Evolutionary conservation across 176 grass and related monocot species (phyloP).

Genomic region (Zoysia japonica): DNA sequence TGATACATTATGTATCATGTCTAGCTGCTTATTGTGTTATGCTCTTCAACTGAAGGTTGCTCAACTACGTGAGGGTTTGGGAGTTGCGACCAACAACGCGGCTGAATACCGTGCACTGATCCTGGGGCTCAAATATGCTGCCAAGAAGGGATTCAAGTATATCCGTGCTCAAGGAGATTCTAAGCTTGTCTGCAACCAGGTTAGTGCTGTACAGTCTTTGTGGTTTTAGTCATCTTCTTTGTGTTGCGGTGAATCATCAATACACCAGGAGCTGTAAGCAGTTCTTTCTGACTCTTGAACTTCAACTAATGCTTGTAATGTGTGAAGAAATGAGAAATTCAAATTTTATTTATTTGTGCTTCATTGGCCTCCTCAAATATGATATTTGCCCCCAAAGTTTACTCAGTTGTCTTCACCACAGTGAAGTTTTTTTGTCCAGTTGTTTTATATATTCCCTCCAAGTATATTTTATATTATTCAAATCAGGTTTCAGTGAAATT

Average conservation of each 20-base stretch:
- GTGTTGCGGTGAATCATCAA: background rate
- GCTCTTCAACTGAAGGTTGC: conserved; percentile 57
- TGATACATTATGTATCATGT: background rate
- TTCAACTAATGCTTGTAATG: conserved; percentile 4
- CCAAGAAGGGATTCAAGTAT: conserved; percentile 78
- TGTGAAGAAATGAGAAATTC: background rate
- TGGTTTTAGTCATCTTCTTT: conserved; percentile 31
- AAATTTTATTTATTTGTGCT: background rate
- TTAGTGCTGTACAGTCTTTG: conserved; percentile 9
- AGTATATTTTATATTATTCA: conserved; percentile 19
- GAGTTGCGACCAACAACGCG: conserved; percentile 58
- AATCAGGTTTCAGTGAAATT: too few species aligned
- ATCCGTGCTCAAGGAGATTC: conserved; percentile 78
- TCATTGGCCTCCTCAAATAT: background rate
- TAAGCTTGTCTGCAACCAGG: conserved; percentile 74
- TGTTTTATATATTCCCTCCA: background rate
- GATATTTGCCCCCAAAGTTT: background rate
- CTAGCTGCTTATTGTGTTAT: conserved; percentile 27
- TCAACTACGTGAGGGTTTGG: conserved; percentile 83
- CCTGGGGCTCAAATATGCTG: conserved; percentile 79
- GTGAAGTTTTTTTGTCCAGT: background rate
- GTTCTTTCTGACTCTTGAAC: conserved; percentile 8
- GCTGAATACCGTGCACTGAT: conserved; percentile 90
- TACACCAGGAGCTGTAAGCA: background rate
- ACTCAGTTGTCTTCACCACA: background rate